Evolutionary conservation across 371 early-diverging fungal species (phyloP).

Genomic region (Mortierella sp.): DNA sequence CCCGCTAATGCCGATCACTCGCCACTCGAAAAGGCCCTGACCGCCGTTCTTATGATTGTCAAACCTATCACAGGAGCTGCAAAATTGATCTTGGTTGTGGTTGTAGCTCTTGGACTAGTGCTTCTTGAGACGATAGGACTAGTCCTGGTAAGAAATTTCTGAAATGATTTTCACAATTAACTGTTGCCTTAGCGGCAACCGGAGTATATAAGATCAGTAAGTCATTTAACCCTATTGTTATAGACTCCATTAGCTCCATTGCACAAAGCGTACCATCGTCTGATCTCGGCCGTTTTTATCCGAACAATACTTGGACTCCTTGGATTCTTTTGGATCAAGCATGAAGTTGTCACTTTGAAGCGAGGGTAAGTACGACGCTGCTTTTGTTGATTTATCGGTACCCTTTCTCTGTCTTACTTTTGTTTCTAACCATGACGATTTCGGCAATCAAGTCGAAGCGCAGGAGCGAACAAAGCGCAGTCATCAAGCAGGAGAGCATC

Average conservation of each 20-base stretch:
- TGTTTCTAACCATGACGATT: background rate
- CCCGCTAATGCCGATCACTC: conserved; percentile 56
- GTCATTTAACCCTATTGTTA: conserved; percentile 12
- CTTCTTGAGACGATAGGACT: conserved; percentile 54
- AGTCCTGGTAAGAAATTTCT: conserved; percentile 26
- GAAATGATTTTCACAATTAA: background rate
- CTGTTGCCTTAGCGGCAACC: conserved; percentile 13
- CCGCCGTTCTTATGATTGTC: conserved; percentile 50
- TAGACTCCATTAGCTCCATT: conserved; percentile 61
- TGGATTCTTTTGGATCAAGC: conserved; percentile 77
- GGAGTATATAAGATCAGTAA: background rate
- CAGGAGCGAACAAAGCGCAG: conserved; percentile 35
- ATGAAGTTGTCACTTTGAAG: conserved; percentile 65
- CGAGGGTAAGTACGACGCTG: conserved; percentile 59
- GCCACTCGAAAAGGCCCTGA: conserved; percentile 29
- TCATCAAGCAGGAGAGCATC: conserved; percentile 38
- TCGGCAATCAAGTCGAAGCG: conserved; percentile 26
- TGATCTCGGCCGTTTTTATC: conserved; percentile 57
- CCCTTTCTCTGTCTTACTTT: background rate
- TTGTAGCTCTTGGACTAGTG: conserved; percentile 54
- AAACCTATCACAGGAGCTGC: conserved; percentile 64
- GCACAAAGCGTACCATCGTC: conserved; percentile 57
- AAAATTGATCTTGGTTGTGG: conserved; percentile 58
- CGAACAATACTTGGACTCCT: conserved; percentile 69
- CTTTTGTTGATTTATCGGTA: background rate